phyloP scores from a whole-genome alignment of 345 rosid species.

The Lepidium didymum region DNA sequence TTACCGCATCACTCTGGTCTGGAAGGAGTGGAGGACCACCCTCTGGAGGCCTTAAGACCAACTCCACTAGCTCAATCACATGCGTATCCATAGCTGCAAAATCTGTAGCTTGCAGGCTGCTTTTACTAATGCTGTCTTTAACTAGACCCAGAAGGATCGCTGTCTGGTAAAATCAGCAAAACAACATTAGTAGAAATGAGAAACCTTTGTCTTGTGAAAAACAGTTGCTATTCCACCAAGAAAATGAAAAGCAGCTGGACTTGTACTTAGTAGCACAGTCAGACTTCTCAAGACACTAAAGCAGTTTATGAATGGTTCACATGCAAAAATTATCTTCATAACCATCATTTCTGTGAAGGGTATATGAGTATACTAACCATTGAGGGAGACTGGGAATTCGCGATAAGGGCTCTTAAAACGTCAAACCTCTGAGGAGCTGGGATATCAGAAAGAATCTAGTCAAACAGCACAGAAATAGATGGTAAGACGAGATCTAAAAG shows the following conservation, averaged over 20 bases:
- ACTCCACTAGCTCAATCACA: constrained; percentile 64
- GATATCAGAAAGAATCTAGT: constrained; percentile 71
- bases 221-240: background rate
- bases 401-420: constrained; percentile 54
- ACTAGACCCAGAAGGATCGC: constrained; percentile 77
- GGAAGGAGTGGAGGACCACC: constrained; percentile 90
- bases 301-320: constrained; percentile 2
- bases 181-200: background rate
- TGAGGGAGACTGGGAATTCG: constrained; percentile 54
- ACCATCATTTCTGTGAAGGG: background rate
- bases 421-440: constrained; percentile 57
- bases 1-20: constrained; percentile 70
- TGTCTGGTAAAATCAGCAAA: constrained; percentile 31
- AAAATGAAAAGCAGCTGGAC: background rate
- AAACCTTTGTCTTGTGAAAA: background rate
- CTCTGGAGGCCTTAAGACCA: constrained; percentile 59
- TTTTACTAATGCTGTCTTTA: constrained; percentile 45
- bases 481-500: background rate
- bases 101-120: constrained; percentile 28
- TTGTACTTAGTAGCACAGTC: background rate
- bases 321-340: background rate
- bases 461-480: background rate
- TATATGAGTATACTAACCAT: constrained; percentile 48
- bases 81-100: constrained; percentile 17
- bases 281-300: constrained; percentile 5